Conservation (phyloP, 805 yeast genomes). For the Wickerhamomyces canadensis region DNA sequence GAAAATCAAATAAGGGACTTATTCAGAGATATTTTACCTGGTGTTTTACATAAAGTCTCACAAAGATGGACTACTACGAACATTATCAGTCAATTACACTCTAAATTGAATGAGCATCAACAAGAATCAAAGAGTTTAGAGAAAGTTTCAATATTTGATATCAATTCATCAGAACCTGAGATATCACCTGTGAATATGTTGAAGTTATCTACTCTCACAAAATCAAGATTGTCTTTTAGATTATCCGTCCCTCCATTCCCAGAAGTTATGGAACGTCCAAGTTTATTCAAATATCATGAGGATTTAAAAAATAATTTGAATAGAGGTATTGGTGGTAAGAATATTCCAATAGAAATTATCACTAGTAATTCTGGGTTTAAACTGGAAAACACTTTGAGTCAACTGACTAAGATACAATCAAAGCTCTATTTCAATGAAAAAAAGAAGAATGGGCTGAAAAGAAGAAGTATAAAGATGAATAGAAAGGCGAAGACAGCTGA, state of each 20-base stretch:
- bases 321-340: constrained; percentile 13
- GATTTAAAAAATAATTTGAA: constrained; percentile 2
- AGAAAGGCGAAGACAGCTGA: constrained; percentile 7
- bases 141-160: constrained; percentile 39
- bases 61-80: constrained; percentile 52
- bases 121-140: constrained; percentile 16
- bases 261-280: constrained; percentile 52
- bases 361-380: constrained; percentile 7
- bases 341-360: constrained; percentile 21
- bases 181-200: constrained; percentile 62
- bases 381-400: constrained; percentile 16
- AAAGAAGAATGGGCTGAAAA: constrained; percentile 13
- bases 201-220: constrained; percentile 59
- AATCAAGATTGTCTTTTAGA: constrained; percentile 78
- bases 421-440: constrained; percentile 21
- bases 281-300: constrained; percentile 18
- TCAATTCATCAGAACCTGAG: constrained; percentile 56
- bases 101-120: constrained; percentile 18
- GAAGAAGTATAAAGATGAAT: constrained; percentile 19
- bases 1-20: constrained; percentile 75
- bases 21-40: constrained; percentile 80
- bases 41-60: constrained; percentile 69
- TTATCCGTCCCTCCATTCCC: constrained; percentile 54
- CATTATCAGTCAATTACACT: constrained; percentile 23
- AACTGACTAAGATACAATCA: constrained; percentile 21